phyloP scores from a whole-genome alignment of 2,329 filamentous ascomycete genomes.

The Fusarium goolgardi region DNA sequence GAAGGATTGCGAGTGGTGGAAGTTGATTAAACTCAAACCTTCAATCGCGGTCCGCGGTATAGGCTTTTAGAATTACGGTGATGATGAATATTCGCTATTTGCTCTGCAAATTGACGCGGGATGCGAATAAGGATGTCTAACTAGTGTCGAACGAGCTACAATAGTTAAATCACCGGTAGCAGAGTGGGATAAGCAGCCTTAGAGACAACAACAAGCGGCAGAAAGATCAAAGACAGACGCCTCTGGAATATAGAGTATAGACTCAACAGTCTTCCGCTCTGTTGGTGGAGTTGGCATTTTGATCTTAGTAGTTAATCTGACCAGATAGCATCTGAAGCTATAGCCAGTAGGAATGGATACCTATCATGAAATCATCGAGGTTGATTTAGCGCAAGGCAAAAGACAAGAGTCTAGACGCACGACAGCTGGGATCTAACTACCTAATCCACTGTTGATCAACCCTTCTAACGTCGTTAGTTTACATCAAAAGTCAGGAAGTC shows the following conservation, averaged over 20 bases:
- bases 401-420: constrained; percentile 19
- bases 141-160: neutral
- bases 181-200: constrained; percentile 1
- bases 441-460: constrained; percentile 14
- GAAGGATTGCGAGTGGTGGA: neutral
- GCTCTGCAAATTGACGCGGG: neutral
- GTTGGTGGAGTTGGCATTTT: constrained; percentile 15
- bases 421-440: constrained; percentile 14
- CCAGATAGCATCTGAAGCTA: constrained; percentile 8
- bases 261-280: constrained; percentile 14
- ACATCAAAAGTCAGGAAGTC: neutral
- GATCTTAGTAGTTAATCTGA: neutral
- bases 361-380: neutral
- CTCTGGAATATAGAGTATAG: constrained; percentile 8
- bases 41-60: neutral
- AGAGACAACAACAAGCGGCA: neutral
- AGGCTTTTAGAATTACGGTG: neutral
- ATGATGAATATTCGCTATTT: neutral
- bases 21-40: neutral
- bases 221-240: constrained; percentile 36
- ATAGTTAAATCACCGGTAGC: neutral
- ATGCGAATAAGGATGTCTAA: neutral
- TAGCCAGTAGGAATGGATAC: neutral
- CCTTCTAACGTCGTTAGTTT: constrained; percentile 3
- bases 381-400: neutral